Base-by-base conservation (phyloP, 805 yeast species). In the Yarrowia divulgata region DNA sequence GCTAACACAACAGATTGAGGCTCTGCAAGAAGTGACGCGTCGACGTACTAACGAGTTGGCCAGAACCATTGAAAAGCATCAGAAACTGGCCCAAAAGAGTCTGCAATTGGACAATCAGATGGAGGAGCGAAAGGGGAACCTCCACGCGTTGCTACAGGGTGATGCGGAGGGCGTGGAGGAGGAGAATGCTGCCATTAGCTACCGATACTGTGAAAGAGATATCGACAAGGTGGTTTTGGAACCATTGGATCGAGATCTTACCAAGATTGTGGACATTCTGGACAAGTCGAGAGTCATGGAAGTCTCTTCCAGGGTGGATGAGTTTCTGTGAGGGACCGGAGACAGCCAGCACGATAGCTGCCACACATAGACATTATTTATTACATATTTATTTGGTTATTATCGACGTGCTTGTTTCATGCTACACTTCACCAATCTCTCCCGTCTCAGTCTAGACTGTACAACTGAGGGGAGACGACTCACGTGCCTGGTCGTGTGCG, bases 21-120 rank as follows among this genome's bases (percentile, higher is more conserved):
- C 66, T 2, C 9, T 60, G 18, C 29, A 60, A 34, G 66, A 60
- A 16, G 52, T 48, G 42, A 60, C 66, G 66, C 66, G 66, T 60
- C 52, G 66, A 1, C 29, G 66, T 5, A 60, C 40, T 1, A n/a
- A 13, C 34, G 52, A 60, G 5, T 52, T 60, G 6, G 66, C 52
- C 39, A 60, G 35, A 19, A 45, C 42, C 7, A 60, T 60, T 14
- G 52, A 60, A 18, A 32, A 60, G 34, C 66, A 43, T 5, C 52
- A 60, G 46, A 43, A 34, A 19, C 34, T 43, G 29, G 66, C 66
- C 8, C 66, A 60, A 10, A 60, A 60, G 34, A 42, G 43, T 6
- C 52, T n/a, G 5, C 66, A 60, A 18, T 14, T 60, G 52, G 42
- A 45, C n/a, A 34, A 8, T 8, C 66, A 43, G 42, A 45, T 60